phyloP scores from a whole-genome alignment of 2,329 filamentous ascomycete genomes.

The Dactylellina sp. region DNA sequence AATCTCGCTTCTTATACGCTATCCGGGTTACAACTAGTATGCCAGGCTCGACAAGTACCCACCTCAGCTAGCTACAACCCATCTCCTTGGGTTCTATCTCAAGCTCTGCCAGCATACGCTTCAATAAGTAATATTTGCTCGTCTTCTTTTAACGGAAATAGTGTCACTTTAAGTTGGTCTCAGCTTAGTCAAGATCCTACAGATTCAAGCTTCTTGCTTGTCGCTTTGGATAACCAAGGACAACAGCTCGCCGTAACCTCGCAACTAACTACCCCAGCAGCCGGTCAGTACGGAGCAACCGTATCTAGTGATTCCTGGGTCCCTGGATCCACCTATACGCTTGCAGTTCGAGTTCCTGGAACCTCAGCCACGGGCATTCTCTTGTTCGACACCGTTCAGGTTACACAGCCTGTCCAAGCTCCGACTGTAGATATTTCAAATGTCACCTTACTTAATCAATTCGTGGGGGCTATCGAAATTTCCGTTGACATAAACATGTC shows the following conservation, averaged over 20 bases:
- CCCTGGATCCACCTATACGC: slow-evolving; percentile 9
- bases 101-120: not conserved
- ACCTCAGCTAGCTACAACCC: slow-evolving; percentile 4
- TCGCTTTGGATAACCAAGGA: slow-evolving; percentile 2
- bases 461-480: too few species aligned
- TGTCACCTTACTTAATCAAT: too few species aligned
- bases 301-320: slow-evolving; percentile 2
- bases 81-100: slow-evolving; percentile 14
- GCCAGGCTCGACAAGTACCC: slow-evolving; percentile 8
- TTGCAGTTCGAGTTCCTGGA: slow-evolving; percentile 4
- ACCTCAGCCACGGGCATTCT: slow-evolving; percentile 6
- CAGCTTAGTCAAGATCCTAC: not conserved
- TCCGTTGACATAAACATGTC: too few species aligned
- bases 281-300: slow-evolving; percentile 9
- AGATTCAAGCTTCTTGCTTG: slow-evolving; percentile 2
- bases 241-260: slow-evolving; percentile 1
- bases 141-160: slow-evolving; percentile 5
- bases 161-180: slow-evolving; percentile 13
- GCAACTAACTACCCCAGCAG: slow-evolving; percentile 1
- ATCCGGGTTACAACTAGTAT: slow-evolving; percentile 8
- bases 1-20: not conserved
- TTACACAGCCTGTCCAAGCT: too few species aligned
- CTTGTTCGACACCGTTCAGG: slow-evolving; percentile 8
- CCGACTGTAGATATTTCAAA: too few species aligned
- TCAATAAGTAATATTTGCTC: slow-evolving; percentile 5